phyloP scores from a whole-genome alignment of 2,329 filamentous ascomycete species.

The Cladosporium colombiae region DNA sequence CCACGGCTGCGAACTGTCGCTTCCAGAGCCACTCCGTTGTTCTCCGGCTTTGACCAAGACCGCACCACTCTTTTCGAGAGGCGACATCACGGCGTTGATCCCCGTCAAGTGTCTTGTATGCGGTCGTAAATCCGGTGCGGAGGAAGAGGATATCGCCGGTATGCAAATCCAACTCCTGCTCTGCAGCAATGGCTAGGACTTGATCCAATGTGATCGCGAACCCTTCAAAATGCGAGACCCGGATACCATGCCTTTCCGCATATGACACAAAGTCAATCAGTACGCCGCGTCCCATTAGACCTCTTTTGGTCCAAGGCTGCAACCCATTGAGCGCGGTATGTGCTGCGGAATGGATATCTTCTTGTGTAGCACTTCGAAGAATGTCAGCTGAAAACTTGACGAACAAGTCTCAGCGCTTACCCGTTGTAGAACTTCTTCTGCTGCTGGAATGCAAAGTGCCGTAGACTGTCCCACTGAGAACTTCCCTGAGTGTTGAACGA shows the following conservation, averaged over 20 bases:
- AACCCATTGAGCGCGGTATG: background rate
- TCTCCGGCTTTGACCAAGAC: slow-evolving; percentile 2
- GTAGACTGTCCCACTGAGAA: slow-evolving; percentile 8
- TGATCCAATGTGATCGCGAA: background rate
- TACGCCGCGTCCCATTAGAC: background rate
- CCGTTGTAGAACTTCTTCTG: slow-evolving; percentile 29
- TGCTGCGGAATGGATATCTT: background rate
- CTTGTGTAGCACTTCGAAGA: background rate
- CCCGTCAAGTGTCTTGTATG: background rate
- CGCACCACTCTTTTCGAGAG: slow-evolving; percentile 3
- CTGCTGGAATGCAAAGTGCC: slow-evolving; percentile 47
- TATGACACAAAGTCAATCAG: slow-evolving; percentile 3
- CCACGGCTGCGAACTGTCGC: slow-evolving; percentile 5
- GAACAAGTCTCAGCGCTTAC: background rate
- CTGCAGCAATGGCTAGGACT: background rate
- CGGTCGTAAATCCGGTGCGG: background rate
- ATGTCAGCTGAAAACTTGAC: background rate
- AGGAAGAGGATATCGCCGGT: background rate
- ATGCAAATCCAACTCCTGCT: background rate
- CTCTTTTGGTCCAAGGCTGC: background rate
- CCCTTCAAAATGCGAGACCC: background rate
- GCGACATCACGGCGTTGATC: background rate
- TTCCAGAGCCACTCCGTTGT: slow-evolving; percentile 8
- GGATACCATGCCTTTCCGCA: background rate
- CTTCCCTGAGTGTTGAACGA: slow-evolving; percentile 7